These are phyloP conservation scores for Plasmodium knowlesi DNA, from an alignment of 169 alveolate genomes.

Conservation along the genomic window DNA sequence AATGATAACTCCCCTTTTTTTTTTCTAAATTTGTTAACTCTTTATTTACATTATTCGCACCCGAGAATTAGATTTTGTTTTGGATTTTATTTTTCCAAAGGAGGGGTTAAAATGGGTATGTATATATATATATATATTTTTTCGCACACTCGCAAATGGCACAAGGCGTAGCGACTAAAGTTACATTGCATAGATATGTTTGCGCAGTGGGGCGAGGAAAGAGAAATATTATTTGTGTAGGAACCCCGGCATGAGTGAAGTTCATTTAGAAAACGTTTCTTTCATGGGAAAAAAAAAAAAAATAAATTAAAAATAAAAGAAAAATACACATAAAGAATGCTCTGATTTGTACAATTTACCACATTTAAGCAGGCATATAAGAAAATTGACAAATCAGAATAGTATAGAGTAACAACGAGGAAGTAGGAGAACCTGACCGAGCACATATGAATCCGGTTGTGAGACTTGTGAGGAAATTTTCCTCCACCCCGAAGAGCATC, in stretches of 20 bases:
- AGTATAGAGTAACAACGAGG: background rate
- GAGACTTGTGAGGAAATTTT: constrained; percentile 26
- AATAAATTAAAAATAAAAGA: no score
- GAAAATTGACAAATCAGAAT: background rate
- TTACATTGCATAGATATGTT: background rate
- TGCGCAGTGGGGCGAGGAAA: background rate
- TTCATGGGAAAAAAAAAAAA: background rate
- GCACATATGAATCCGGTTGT: background rate
- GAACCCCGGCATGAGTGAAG: background rate
- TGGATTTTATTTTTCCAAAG: background rate
- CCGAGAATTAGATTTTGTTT: background rate
- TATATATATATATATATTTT: background rate
- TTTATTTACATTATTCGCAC: background rate
- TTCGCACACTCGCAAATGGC: background rate
- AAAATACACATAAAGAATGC: background rate
- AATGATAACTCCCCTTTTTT: background rate
- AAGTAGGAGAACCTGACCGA: background rate
- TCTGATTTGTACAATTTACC: background rate
- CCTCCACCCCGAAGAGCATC: constrained; percentile 16
- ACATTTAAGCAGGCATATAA: background rate
- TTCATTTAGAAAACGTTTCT: background rate
- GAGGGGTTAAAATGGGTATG: background rate
- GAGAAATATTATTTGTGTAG: background rate
- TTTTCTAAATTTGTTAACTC: background rate
- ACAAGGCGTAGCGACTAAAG: background rate